Evolutionary conservation across 2,329 filamentous ascomycete genomes (phyloP).

Genomic region (Botrytis paeoniae): DNA sequence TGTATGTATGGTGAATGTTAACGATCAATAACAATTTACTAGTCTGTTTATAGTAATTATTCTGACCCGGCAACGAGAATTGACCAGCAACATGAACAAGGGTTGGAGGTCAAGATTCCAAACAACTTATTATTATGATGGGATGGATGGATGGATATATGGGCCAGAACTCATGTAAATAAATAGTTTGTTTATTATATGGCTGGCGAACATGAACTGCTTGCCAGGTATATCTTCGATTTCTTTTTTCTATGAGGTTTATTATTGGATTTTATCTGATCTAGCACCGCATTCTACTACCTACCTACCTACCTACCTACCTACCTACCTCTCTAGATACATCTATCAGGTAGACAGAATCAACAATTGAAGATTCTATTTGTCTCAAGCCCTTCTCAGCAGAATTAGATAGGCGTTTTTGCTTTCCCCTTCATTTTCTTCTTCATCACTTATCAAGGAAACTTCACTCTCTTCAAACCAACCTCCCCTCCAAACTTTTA

Average conservation of each 20-base stretch:
- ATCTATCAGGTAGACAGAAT: not conserved
- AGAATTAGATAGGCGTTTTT: not conserved
- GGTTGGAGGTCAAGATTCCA: not conserved
- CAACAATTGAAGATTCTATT: not conserved
- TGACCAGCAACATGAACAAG: slow-evolving; percentile 1
- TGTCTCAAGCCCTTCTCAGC: not conserved
- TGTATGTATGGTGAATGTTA: slow-evolving; percentile 13
- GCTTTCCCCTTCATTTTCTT: not conserved
- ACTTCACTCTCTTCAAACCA: not conserved
- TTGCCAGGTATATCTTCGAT: too few relatives aligned
- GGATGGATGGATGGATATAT: too few relatives aligned
- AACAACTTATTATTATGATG: too few relatives aligned
- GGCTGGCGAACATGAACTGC: too few relatives aligned
- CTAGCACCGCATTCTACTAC: too few relatives aligned
- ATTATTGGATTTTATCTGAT: not conserved
- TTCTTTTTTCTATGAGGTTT: too few relatives aligned
- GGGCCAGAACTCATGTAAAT: not conserved
- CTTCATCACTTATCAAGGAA: not conserved
- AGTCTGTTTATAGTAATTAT: slow-evolving; percentile 19
- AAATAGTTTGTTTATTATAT: not conserved
- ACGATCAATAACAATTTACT: slow-evolving; percentile 16
- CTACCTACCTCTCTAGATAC: not conserved
- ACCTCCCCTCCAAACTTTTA: not conserved
- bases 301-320: too few relatives aligned
- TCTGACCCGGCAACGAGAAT: slow-evolving; percentile 16